Evolutionary conservation across 2,329 filamentous ascomycete species (phyloP).

Genomic region (Macrophomina phaseolina): DNA sequence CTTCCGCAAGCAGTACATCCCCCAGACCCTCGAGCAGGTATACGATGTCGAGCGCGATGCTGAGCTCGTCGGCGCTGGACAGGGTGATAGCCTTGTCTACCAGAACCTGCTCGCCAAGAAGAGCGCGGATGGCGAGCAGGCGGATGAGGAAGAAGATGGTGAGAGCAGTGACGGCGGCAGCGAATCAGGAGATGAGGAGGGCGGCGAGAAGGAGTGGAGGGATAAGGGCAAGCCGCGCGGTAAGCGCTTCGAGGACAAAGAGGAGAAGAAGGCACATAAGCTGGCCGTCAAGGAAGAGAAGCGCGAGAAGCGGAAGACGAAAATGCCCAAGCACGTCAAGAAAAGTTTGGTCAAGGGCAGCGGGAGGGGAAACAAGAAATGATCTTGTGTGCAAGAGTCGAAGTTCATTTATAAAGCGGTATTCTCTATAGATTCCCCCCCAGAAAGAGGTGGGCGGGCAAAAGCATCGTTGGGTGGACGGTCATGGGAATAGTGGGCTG

Average conservation of each 20-base stretch:
- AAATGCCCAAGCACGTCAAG: conserved; percentile 96
- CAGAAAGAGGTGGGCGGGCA: background rate
- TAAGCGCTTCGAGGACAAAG: conserved; percentile 81
- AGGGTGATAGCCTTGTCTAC: conserved; percentile 81
- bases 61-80: conserved; percentile 74
- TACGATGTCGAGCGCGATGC: conserved; percentile 95
- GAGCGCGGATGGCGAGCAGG: conserved; percentile 54
- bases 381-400: background rate
- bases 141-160: conserved; percentile 40
- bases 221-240: conserved; percentile 42
- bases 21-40: conserved; percentile 92
- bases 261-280: conserved; percentile 88
- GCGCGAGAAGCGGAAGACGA: conserved; percentile 88
- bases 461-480: background rate
- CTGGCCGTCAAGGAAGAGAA: conserved; percentile 93
- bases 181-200: conserved; percentile 14
- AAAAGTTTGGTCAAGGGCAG: conserved; percentile 73
- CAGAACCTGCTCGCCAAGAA: conserved; percentile 74
- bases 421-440: background rate
- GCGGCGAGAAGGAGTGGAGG: conserved; percentile 33
- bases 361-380: conserved; percentile 21
- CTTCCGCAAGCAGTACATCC: conserved; percentile 95
- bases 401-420: no score
- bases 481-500: background rate
- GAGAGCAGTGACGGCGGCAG: conserved; percentile 35